Percentiles rank a stretch among this genome's conserved stretches.
phyloP scores from a whole-genome alignment of 2,329 filamentous ascomycete species.

The Nigrograna mackinnonii region DNA sequence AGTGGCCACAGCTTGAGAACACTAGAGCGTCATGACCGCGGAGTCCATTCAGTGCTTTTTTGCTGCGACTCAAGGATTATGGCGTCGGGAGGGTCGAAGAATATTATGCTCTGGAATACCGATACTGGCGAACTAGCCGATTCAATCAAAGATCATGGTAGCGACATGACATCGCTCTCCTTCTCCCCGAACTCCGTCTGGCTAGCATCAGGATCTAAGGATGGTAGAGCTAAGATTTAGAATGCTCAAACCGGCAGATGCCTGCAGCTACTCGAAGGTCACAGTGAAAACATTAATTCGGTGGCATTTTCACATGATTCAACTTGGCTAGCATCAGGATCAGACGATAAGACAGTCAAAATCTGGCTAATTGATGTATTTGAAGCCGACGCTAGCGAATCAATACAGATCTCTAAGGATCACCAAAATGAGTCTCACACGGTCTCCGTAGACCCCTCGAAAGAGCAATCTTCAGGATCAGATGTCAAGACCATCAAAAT shows the following conservation, averaged over 20 bases:
- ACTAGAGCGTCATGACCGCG: conserved; percentile 17
- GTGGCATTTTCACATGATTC: conserved; percentile 16
- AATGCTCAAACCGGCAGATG: conserved; percentile 7
- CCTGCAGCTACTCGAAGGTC: conserved; percentile 12
- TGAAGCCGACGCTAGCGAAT: conserved; percentile 15
- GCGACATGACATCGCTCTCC: background rate
- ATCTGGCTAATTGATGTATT: no score
- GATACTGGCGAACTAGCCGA: no score
- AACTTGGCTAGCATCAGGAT: conserved; percentile 17
- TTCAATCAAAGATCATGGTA: conserved; percentile 18
- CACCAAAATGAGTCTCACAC: conserved; percentile 8
- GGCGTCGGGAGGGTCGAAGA: no score
- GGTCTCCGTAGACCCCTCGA: conserved; percentile 18
- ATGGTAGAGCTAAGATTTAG: conserved; percentile 15
- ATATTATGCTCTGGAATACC: no score
- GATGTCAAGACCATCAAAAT: conserved; percentile 19
- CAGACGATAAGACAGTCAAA: conserved; percentile 15
- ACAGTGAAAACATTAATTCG: background rate
- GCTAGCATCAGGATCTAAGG: conserved; percentile 17
- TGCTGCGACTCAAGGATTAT: no score
- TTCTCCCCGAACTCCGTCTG: conserved; percentile 19
- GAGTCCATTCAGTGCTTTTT: conserved; percentile 19
- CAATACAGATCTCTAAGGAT: conserved; percentile 17
- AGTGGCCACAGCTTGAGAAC: conserved; percentile 9
- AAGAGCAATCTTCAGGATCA: conserved; percentile 14